Percentiles rank a stretch among this genome's conserved stretches.
phyloP scores from a whole-genome alignment of 2,329 filamentous ascomycete genomes.

The Fusarium chlamydosporum region DNA sequence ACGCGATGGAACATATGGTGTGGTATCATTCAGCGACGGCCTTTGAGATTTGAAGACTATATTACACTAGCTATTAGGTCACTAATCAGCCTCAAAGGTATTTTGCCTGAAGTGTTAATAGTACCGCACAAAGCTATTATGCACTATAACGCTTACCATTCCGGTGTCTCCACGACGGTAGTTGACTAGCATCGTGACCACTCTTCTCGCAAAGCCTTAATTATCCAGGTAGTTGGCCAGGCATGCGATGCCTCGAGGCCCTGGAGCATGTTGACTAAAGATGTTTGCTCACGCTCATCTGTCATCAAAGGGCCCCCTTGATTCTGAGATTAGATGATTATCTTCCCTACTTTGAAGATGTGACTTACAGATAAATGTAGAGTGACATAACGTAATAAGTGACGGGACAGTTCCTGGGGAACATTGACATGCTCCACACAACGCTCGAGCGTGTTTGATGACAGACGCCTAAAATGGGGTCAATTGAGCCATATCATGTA shows the following conservation, averaged over 20 bases:
- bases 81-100: no score
- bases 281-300: slow-evolving; percentile 1
- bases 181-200: slow-evolving; percentile 1
- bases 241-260: slow-evolving; percentile 12
- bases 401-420: slow-evolving; percentile 19
- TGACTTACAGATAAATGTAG: slow-evolving; percentile 20
- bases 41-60: neutral
- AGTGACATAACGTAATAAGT: slow-evolving; percentile 22
- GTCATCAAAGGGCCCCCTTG: slow-evolving; percentile 17
- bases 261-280: slow-evolving; percentile 11
- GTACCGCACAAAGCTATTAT: no score
- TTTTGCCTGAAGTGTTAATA: no score
- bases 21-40: slow-evolving; percentile 21
- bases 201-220: slow-evolving; percentile 11
- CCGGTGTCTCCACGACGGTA: no score
- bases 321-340: neutral
- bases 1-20: slow-evolving; percentile 11
- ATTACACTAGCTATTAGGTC: neutral
- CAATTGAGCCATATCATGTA: neutral
- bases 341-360: fast-evolving
- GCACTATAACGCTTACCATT: no score
- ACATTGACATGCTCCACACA: slow-evolving; percentile 15
- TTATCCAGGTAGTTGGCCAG: slow-evolving; percentile 24
- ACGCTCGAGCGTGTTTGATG: slow-evolving; percentile 19
- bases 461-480: neutral